These are phyloP conservation scores for Neocatenulostroma microsporum DNA, from an alignment of 2,329 filamentous ascomycete species.

Conservation along the genomic window DNA sequence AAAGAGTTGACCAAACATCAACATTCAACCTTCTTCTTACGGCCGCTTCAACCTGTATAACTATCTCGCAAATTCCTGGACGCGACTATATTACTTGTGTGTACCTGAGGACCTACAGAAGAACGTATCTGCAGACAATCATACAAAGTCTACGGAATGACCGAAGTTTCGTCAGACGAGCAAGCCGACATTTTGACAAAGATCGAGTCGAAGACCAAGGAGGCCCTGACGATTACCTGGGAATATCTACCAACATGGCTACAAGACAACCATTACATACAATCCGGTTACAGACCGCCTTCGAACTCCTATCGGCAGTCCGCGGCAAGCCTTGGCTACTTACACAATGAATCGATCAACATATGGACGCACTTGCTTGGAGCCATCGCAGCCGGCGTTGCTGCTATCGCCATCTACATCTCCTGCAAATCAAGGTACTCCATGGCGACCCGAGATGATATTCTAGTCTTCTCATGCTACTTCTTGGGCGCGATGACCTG, in stretches of 20 bases:
- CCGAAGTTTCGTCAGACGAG: too few relatives aligned
- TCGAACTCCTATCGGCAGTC: constrained; percentile 55
- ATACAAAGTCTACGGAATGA: too few relatives aligned
- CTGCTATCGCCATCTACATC: constrained; percentile 48
- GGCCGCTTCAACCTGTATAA: too few relatives aligned
- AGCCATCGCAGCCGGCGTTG: constrained; percentile 49
- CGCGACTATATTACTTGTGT: too few relatives aligned
- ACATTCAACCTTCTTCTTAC: too few relatives aligned
- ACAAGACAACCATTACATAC: constrained; percentile 62
- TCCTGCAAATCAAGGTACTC: constrained; percentile 59
- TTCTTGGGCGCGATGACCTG: constrained; percentile 54
- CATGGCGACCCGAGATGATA: constrained; percentile 53
- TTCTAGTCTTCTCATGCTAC: constrained; percentile 70
- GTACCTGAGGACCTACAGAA: neutral
- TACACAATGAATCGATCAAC: constrained; percentile 65
- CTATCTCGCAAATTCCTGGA: too few relatives aligned
- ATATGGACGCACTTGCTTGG: constrained; percentile 67
- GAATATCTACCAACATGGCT: constrained; percentile 39
- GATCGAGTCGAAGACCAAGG: constrained; percentile 25
- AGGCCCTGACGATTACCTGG: constrained; percentile 38
- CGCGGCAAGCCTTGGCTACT: constrained; percentile 50
- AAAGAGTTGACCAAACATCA: too few relatives aligned
- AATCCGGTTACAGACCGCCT: constrained; percentile 55
- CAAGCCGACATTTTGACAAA: constrained; percentile 2
- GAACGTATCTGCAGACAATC: neutral